Evolutionary conservation across 345 rosid species (phyloP).

Genomic region (Euphorbia lathyris): DNA sequence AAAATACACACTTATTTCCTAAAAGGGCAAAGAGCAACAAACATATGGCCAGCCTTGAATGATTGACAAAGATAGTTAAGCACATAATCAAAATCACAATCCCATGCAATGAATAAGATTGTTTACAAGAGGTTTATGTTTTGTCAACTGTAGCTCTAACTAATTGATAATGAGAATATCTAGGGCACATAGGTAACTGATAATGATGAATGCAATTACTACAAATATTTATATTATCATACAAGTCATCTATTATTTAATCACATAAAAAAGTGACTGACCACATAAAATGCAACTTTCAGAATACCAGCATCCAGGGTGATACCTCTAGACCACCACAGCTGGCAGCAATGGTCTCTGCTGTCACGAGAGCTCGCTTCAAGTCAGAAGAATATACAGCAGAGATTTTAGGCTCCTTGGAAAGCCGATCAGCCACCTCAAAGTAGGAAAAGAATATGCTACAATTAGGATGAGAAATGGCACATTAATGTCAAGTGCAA

Average conservation of each 20-base stretch:
- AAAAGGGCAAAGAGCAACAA: background rate
- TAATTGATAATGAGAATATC: background rate
- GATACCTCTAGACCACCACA: constrained; percentile 64
- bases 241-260: background rate
- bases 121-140: background rate
- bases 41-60: background rate
- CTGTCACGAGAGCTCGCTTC: constrained; percentile 80
- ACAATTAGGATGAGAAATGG: background rate
- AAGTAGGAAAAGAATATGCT: background rate
- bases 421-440: constrained; percentile 67
- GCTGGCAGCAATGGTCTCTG: constrained; percentile 57
- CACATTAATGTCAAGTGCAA: background rate
- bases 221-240: background rate
- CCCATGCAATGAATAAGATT: background rate
- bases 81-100: background rate
- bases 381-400: constrained; percentile 77
- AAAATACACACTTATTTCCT: background rate
- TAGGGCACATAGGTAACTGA: background rate
- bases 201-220: background rate
- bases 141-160: background rate
- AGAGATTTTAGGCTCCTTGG: constrained; percentile 56
- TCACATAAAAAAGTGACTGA: background rate
- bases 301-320: background rate
- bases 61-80: background rate
- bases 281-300: background rate